Conservation (phyloP, 2,329 filamentous ascomycete species). For the Trichoderma atroviride region DNA sequence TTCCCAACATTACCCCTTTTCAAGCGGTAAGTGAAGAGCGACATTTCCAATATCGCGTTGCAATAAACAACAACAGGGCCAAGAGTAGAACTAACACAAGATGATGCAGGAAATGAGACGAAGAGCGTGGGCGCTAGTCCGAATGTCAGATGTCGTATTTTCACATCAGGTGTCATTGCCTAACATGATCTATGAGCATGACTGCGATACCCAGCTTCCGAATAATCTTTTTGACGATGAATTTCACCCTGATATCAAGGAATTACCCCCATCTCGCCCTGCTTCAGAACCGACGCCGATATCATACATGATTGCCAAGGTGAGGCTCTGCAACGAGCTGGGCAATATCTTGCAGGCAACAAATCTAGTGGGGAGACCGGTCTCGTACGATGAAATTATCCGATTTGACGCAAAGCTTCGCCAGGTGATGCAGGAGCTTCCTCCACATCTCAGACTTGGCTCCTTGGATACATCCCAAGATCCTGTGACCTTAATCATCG, state of each 20-base stretch:
- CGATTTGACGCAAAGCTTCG: conserved; percentile 64
- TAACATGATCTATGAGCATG: conserved; percentile 71
- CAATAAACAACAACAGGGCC: not conserved
- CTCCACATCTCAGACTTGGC: conserved; percentile 77
- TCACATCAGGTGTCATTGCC: conserved; percentile 72
- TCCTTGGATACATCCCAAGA: conserved; percentile 76
- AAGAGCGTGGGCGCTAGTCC: conserved; percentile 69
- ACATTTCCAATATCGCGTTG: not conserved
- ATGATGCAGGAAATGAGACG: conserved; percentile 67
- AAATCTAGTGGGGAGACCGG: conserved; percentile 56
- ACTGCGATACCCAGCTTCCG: conserved; percentile 75
- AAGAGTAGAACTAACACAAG: not conserved
- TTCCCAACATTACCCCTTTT: conserved; percentile 70
- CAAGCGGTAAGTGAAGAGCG: conserved; percentile 57
- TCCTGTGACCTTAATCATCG: conserved; percentile 81
- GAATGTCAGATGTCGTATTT: conserved; percentile 74
- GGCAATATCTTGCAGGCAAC: conserved; percentile 71
- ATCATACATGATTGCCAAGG: conserved; percentile 77
- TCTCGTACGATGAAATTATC: conserved; percentile 66
- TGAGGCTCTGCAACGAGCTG: conserved; percentile 67
- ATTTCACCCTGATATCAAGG: conserved; percentile 68
- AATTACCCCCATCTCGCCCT: conserved; percentile 68
- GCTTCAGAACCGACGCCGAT: conserved; percentile 73
- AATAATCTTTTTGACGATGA: conserved; percentile 83
- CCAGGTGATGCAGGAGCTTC: conserved; percentile 66